A percentile compares a stretch with the other conserved stretches of the same genome.
Conservation (phyloP, 805 yeast genomes). For the Nakazawaea siamensis region DNA sequence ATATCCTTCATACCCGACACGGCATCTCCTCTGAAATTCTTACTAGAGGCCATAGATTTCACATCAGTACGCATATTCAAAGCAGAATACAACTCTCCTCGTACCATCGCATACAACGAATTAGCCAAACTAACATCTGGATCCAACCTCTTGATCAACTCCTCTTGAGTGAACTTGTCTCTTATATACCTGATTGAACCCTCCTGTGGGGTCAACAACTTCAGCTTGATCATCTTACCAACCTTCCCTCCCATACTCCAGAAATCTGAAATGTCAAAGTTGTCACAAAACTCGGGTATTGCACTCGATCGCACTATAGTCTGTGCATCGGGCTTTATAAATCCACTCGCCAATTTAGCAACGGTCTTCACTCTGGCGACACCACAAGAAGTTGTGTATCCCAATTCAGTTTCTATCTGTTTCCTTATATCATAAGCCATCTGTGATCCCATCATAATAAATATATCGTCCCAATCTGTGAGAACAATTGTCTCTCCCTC, state of each 20-base stretch:
- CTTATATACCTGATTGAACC: constrained; percentile 43
- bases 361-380: constrained; percentile 66
- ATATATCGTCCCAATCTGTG: constrained; percentile 77
- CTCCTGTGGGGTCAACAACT: constrained; percentile 42
- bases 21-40: constrained; percentile 58
- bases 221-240: constrained; percentile 52
- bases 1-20: constrained; percentile 51
- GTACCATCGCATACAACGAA: constrained; percentile 49
- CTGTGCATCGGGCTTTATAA: constrained; percentile 79
- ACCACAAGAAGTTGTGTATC: constrained; percentile 89
- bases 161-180: constrained; percentile 32
- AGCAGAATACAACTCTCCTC: constrained; percentile 54
- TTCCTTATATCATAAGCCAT: constrained; percentile 46
- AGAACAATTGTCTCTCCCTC: constrained; percentile 15
- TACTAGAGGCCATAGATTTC: constrained; percentile 85
- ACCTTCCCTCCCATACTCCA: constrained; percentile 90
- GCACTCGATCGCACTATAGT: constrained; percentile 53
- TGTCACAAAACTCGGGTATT: constrained; percentile 44
- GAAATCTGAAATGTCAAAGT: constrained; percentile 62
- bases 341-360: constrained; percentile 84
- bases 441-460: constrained; percentile 58
- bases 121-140: constrained; percentile 41
- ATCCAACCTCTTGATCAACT: constrained; percentile 25
- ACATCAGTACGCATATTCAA: constrained; percentile 51
- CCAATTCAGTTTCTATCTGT: constrained; percentile 43